Evolutionary conservation across 2,329 filamentous ascomycete species (phyloP), one percentile per base, ranked within the genome.

Genomic region (Clarireedia hainanense): DNA sequence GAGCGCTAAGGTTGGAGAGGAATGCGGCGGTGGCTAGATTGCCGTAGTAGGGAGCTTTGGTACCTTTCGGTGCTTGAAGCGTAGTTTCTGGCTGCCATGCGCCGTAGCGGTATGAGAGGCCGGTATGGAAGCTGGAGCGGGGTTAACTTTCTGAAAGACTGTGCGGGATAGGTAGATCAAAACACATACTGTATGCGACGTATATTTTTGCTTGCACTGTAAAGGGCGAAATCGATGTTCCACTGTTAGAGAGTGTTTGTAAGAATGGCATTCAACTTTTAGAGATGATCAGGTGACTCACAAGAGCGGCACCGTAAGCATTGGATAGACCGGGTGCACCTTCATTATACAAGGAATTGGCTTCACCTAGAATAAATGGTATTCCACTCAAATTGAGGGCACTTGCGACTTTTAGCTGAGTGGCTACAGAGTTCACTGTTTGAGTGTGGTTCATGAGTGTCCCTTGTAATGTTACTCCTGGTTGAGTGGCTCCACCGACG

Each of bases 41-140:
- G 15, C 80, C 82, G 62, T 86, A 86, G 67, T 84, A 87, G 0
- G 83, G 81, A 0, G 83, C 71, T 64, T 83, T 84, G 20, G 81
- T 85, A 14, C 80, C 82, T 2, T 74, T 71, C 6, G 71, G 70
- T 0, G 76, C 75, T 14, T 72, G 72, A 49, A 71, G 65, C 0
- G 80, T 84, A 4, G 70, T 63, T 46, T 84, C 62, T 0, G 82
- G 81, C 63, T 86, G 82, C 82, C 82, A 85, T 47, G 74, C 71
- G 57, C 74, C 74, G 65, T 85, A 85, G 6, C 81, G 74, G 65
- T 81, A 85, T 65, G 84, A 76, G 14, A 79, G 83, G 10, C 82
- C 83, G 71, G 80, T 77, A 68, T 86, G 83, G 79, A 85, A 81
- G 64, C 51, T 53, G 37, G 30, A n/a, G 3, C 10, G 26, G 14